Evolutionary conservation across 2,329 filamentous ascomycete species (phyloP), one percentile per base, ranked within the genome.

Genomic region (Xylaria sp.): DNA sequence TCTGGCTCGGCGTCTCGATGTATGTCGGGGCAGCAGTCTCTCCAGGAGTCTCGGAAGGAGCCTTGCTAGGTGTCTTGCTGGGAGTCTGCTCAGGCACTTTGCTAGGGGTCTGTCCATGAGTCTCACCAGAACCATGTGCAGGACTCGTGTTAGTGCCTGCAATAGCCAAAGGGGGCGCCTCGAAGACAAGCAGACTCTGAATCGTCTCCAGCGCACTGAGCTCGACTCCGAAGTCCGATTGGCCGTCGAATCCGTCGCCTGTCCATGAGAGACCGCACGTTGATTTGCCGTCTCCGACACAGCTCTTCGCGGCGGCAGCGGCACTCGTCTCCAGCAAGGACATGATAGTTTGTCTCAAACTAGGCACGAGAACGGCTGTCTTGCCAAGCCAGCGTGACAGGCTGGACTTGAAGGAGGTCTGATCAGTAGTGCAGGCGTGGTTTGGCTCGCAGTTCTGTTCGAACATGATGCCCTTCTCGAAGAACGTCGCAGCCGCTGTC

Each of bases 361-460:
- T 68, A 1, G 70, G 68, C 1, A 67, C 69, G 18, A 72, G 63
- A 8, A 65, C 60, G 72, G 65, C 77, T 72, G 58, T 71, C 74
- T 65, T 73, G 73, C 76, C 79, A 67, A 73, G 74, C 58, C 76
- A 76, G 7, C 81, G 81, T 61, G 81, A 81, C 49, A 76, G 73
- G 54, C 77, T 75, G 6, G 76, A 72, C 57, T 76, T 73, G 62
- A 73, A 72, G 19, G 65, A 65, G 23, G 78, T 73, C 58, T 76
- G 74, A n/a, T 75, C 72, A 2, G 63, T 65, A 35, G 70, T 64
- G 62, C 70, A 72, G 57, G 62, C 56, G 10, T 62, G 60, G 9
- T 58, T 63, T 0, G 75, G 73, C 68, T 87, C 84, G 73, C 87
- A 89, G 16, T 82, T 77, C 39, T 78, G 72, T 68, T 86, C 84